Percentiles rank a stretch among this genome's conserved stretches.
These are phyloP conservation scores for Pisolithus orientalis DNA, from an alignment of 768 basidiomycete genomes.

Conservation along the genomic window DNA sequence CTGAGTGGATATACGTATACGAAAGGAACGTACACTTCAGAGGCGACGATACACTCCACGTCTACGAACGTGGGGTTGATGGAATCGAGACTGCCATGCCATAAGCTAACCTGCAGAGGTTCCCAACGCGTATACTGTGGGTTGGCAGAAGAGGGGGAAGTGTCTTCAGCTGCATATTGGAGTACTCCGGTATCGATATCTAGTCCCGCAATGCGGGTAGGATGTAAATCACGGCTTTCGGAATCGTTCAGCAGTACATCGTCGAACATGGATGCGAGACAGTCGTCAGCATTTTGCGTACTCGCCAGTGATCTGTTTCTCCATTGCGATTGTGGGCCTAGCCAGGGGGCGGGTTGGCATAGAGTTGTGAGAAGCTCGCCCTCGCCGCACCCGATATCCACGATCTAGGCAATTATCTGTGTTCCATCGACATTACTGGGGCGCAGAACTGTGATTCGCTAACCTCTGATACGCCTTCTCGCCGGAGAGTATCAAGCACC, in stretches of 20 bases:
- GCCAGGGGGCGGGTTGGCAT: conserved; percentile 70
- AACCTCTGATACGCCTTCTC: conserved; percentile 51
- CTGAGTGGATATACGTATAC: conserved; percentile 2
- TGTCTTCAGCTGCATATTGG: conserved; percentile 43
- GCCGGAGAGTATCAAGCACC: conserved; percentile 58
- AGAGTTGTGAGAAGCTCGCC: conserved; percentile 67
- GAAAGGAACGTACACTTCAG: conserved; percentile 64
- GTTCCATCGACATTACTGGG: neutral
- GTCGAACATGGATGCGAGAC: conserved; percentile 14
- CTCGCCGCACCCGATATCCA: conserved; percentile 84
- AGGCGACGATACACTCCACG: conserved; percentile 67
- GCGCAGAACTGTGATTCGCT: conserved; percentile 7
- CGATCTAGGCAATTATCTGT: conserved; percentile 38
- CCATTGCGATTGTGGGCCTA: conserved; percentile 28
- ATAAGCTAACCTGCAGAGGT: conserved; percentile 55
- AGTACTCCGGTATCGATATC: conserved; percentile 57
- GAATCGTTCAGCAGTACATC: conserved; percentile 23
- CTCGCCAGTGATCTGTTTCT: conserved; percentile 8
- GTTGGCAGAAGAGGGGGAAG: conserved; percentile 33
- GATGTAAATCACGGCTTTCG: conserved; percentile 53
- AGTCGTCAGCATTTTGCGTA: conserved; percentile 14
- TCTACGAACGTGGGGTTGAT: conserved; percentile 61
- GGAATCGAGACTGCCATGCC: conserved; percentile 67
- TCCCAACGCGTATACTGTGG: conserved; percentile 57
- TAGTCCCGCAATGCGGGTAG: conserved; percentile 54